Conservation (phyloP, 305 asterid genomes). For the Nicotiana rustica region DNA sequence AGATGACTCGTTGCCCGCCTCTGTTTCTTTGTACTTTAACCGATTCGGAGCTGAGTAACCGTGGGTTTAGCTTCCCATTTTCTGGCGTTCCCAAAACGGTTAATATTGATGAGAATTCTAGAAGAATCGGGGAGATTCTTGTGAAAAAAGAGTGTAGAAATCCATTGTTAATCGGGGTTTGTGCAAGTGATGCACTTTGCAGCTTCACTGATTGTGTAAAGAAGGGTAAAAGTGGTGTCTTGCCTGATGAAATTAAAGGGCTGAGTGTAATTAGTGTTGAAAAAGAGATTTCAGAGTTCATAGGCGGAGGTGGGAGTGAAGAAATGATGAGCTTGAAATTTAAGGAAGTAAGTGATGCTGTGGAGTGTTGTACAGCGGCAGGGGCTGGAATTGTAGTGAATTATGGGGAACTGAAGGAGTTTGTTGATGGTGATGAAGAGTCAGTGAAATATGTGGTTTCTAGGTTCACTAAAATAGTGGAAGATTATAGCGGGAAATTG, state of each 20-base stretch:
- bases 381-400: conserved; percentile 63
- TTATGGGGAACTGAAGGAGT: conserved; percentile 73
- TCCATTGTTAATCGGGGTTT: conserved; percentile 74
- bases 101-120: conserved; percentile 57
- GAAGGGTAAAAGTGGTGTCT: conserved; percentile 55
- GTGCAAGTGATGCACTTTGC: conserved; percentile 62
- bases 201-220: conserved; percentile 55
- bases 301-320: conserved; percentile 49
- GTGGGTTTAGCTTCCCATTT: conserved; percentile 63
- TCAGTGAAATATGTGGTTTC: conserved; percentile 51
- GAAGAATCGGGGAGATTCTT: conserved; percentile 70
- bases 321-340: conserved; percentile 59
- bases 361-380: conserved; percentile 50
- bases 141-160: conserved; percentile 54
- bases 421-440: conserved; percentile 61
- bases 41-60: conserved; percentile 56
- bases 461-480: conserved; percentile 62
- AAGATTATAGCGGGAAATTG: conserved; percentile 53
- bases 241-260: conserved; percentile 65
- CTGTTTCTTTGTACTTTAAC: conserved; percentile 53
- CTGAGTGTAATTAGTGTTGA: conserved; percentile 57
- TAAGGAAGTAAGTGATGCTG: conserved; percentile 54
- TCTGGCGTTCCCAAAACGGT: conserved; percentile 46
- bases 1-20: conserved; percentile 61
- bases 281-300: conserved; percentile 57